phyloP scores from a whole-genome alignment of 2,329 filamentous ascomycete genomes.

The Scopulariopsis brevicaulis region DNA sequence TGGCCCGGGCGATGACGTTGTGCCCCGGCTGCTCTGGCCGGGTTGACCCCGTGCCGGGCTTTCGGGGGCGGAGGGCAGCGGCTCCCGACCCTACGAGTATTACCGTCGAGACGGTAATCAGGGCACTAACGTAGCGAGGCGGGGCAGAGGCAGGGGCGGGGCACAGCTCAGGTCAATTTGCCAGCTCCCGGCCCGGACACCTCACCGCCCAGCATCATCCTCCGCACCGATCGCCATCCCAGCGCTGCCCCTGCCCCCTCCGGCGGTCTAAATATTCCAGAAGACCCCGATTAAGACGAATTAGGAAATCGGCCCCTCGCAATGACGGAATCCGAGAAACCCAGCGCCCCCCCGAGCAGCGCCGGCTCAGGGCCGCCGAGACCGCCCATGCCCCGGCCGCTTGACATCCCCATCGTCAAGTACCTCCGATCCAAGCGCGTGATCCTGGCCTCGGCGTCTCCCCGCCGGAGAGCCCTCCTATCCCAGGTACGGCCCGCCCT shows the following conservation, averaged over 20 bases:
- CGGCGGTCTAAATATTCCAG: background rate
- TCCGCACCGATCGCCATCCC: background rate
- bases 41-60: too few relatives aligned
- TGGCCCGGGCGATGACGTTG: too few relatives aligned
- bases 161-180: too few relatives aligned
- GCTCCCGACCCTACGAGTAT: too few relatives aligned
- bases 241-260: background rate
- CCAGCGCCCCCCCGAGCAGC: background rate
- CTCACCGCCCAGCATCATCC: background rate
- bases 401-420: slow-evolving; percentile 70
- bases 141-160: too few relatives aligned
- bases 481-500: slow-evolving; percentile 39
- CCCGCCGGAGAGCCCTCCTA: slow-evolving; percentile 71
- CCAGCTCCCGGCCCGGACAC: too few relatives aligned
- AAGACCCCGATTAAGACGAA: background rate
- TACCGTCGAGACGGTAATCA: too few relatives aligned
- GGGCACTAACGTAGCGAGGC: too few relatives aligned
- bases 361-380: background rate
- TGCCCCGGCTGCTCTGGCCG: too few relatives aligned
- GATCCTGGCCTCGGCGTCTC: slow-evolving; percentile 84
- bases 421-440: slow-evolving; percentile 68
- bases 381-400: background rate
- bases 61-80: too few relatives aligned
- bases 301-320: background rate
- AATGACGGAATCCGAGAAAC: slow-evolving; percentile 1